Conservation (phyloP, 2,329 filamentous ascomycete genomes). For the Botrytis fabae region DNA sequence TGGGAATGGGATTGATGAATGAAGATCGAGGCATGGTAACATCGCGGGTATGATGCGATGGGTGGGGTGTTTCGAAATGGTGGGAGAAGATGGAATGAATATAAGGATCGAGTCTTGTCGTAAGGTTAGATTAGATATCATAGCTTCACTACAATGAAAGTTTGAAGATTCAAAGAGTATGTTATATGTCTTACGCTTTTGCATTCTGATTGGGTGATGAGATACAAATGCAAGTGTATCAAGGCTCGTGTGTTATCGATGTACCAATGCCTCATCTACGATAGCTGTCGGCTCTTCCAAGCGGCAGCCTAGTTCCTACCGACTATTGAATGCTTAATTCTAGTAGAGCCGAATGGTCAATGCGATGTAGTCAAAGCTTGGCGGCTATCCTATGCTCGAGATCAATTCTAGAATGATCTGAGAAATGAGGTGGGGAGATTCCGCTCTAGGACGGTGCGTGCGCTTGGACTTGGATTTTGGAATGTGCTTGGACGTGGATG, state of each 20-base stretch:
- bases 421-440: background rate
- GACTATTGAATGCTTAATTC: background rate
- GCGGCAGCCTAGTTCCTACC: background rate
- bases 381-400: background rate
- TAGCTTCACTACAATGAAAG: constrained; percentile 4
- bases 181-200: background rate
- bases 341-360: background rate
- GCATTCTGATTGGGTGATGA: background rate
- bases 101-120: background rate
- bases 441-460: background rate
- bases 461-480: background rate
- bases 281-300: background rate
- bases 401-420: background rate
- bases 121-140: constrained; percentile 5
- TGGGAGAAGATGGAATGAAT: background rate
- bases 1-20: constrained; percentile 1
- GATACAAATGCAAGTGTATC: background rate
- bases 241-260: background rate
- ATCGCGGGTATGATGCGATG: constrained; percentile 3
- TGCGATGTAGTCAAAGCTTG: background rate
- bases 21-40: background rate
- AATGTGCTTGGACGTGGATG: background rate
- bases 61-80: background rate
- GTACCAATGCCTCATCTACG: background rate
- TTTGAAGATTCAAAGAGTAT: background rate